These are phyloP conservation scores for Gloeostereum incarnatum DNA, from an alignment of 768 basidiomycete genomes.

Conservation along the genomic window DNA sequence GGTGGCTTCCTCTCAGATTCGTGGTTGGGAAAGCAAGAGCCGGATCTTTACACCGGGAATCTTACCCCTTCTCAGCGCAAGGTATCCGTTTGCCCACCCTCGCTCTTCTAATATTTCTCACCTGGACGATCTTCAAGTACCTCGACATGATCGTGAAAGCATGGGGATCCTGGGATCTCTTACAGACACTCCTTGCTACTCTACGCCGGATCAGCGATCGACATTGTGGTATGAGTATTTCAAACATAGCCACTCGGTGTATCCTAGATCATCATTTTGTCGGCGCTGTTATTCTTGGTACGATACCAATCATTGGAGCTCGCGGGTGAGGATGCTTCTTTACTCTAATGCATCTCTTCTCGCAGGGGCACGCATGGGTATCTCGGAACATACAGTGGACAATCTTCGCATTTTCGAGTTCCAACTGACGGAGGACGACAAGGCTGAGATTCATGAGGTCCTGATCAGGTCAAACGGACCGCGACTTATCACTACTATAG, in stretches of 20 bases:
- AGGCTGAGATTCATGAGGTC: slow-evolving; percentile 50
- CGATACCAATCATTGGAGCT: too few relatives aligned
- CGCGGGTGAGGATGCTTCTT: not conserved
- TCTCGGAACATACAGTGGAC: slow-evolving; percentile 66
- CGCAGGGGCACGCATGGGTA: slow-evolving; percentile 62
- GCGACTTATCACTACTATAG: slow-evolving; percentile 56
- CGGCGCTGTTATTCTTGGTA: slow-evolving; percentile 74
- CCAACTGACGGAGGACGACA: slow-evolving; percentile 45
- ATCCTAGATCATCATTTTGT: slow-evolving; percentile 72
- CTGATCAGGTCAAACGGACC: slow-evolving; percentile 52
- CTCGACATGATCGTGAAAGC: slow-evolving; percentile 73
- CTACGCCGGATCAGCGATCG: slow-evolving; percentile 57
- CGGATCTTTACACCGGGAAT: slow-evolving; percentile 57
- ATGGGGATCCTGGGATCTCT: slow-evolving; percentile 74
- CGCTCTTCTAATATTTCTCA: slow-evolving; percentile 1
- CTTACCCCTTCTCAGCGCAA: slow-evolving; percentile 82
- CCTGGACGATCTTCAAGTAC: slow-evolving; percentile 39
- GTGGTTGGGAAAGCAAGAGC: slow-evolving; percentile 61
- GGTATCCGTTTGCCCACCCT: slow-evolving; percentile 29
- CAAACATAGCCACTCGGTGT: slow-evolving; percentile 79
- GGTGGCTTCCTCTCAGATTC: slow-evolving; percentile 75
- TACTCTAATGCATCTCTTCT: slow-evolving; percentile 2
- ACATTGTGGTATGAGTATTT: slow-evolving; percentile 56
- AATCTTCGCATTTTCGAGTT: slow-evolving; percentile 59
- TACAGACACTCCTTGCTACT: slow-evolving; percentile 53